These are phyloP conservation scores for Neurospora sp. DNA, from an alignment of 2,329 filamentous ascomycete species.

Conservation along the genomic window DNA sequence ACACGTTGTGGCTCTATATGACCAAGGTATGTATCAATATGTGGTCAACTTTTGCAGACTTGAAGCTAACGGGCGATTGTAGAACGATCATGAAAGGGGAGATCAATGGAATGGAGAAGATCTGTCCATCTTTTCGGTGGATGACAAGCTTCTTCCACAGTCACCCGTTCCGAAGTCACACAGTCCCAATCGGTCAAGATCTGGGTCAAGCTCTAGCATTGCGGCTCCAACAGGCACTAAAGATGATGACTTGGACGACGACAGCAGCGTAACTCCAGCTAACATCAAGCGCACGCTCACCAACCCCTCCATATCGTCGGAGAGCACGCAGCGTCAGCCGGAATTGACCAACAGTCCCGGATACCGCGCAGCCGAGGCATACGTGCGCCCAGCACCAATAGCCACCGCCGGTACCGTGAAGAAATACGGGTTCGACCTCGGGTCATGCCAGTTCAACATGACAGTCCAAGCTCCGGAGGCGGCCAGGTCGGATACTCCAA, in stretches of 20 bases:
- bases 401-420: slow-evolving; percentile 61
- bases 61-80: slow-evolving; percentile 1
- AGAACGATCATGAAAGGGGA: slow-evolving; percentile 82
- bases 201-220: slow-evolving; percentile 38
- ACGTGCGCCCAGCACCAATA: slow-evolving; percentile 75
- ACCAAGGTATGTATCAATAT: slow-evolving; percentile 44
- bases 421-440: slow-evolving; percentile 73
- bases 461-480: slow-evolving; percentile 52
- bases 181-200: slow-evolving; percentile 33
- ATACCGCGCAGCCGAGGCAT: slow-evolving; percentile 86
- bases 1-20: slow-evolving; percentile 83
- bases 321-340: slow-evolving; percentile 40
- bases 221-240: not conserved
- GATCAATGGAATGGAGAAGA: slow-evolving; percentile 98
- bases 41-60: not conserved
- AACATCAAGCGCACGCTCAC: slow-evolving; percentile 69
- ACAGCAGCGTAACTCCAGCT: slow-evolving; percentile 55
- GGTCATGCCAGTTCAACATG: slow-evolving; percentile 67
- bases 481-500: slow-evolving; percentile 52
- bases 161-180: slow-evolving; percentile 38
- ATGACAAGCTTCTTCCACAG: slow-evolving; percentile 59
- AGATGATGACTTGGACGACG: slow-evolving; percentile 29
- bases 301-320: slow-evolving; percentile 55
- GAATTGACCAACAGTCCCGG: slow-evolving; percentile 58
- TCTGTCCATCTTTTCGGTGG: slow-evolving; percentile 76